Base-by-base conservation (phyloP, 2,329 filamentous ascomycete species). In the Geosmithia morbida region DNA sequence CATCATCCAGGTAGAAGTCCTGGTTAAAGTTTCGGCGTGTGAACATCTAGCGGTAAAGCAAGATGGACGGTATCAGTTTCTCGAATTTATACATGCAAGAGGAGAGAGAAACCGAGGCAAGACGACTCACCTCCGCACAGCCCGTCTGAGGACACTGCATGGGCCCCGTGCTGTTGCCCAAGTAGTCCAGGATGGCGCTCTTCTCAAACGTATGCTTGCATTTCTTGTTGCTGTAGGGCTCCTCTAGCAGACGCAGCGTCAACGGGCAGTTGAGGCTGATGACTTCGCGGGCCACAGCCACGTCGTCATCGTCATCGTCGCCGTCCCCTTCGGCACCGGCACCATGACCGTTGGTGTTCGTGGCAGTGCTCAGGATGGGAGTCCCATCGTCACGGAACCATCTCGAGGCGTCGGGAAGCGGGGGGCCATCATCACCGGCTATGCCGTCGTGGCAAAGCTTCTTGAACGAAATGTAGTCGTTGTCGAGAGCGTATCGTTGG, bases 181-280 rank as follows among this genome's bases (percentile, higher is more conserved):
- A 42, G 50, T 67, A 67, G n/a, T 77, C 72, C 20, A 75, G 49
- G 40, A 89, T 81, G 1, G 77, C 76, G 1, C 59, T 56, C 59
- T 77, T 81, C 57, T 89, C 82, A 57, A 86, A 89, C 0, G 75
- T 80, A 59, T 89, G 85, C 48, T 75, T 79, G 66, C 85, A 89
- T 52, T 76, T 75, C 14, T 59, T 65, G 54, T 77, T 85, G 48
- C 75, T 84, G 56, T 77, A 79, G 0, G 85, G 85, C 46, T 86
- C 72, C 41, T 68, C 65, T 66, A 87, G 80, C 43, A 74, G 67
- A 46, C 68, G 67, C 52, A 87, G 66, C 0, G 83, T 83, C 18
- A 89, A 60, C 0, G 83, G 83, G 56, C 85, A 89, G 54, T 77
- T 81, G 30, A 82, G 75, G 59, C 77, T 83, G 46, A 80, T 70